These are phyloP conservation scores for Elsinoe perseae DNA, from an alignment of 2,329 filamentous ascomycete species.

Conservation along the genomic window DNA sequence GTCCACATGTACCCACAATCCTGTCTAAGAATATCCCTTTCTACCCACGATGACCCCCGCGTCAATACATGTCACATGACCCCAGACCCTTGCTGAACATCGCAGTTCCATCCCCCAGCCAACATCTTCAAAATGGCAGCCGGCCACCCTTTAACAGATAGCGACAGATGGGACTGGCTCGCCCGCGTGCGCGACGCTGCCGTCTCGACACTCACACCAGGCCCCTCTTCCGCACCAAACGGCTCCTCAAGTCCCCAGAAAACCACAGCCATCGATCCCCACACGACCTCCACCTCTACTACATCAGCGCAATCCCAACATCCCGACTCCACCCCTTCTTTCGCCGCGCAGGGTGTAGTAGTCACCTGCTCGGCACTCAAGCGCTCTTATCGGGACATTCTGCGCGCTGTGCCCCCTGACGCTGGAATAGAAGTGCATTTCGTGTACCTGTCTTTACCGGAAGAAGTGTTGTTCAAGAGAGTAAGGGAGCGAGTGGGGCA, in stretches of 20 bases:
- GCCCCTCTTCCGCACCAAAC: constrained; percentile 17
- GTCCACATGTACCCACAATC: not conserved
- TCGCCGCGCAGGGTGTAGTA: constrained; percentile 57
- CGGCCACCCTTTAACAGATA: constrained; percentile 78
- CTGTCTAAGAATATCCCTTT: not conserved
- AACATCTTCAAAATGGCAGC: constrained; percentile 75
- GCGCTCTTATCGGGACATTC: constrained; percentile 82
- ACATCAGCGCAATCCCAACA: constrained; percentile 21
- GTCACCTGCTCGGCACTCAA: constrained; percentile 94
- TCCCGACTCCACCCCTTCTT: constrained; percentile 7
- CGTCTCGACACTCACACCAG: constrained; percentile 28
- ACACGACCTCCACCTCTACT: not conserved
- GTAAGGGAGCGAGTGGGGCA: constrained; percentile 71
- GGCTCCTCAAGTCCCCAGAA: not conserved
- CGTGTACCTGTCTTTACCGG: constrained; percentile 75
- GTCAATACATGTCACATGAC: not conserved
- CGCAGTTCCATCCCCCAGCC: constrained; percentile 42
- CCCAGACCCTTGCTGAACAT: constrained; percentile 1
- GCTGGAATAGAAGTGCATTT: constrained; percentile 61
- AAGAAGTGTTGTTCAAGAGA: constrained; percentile 66
- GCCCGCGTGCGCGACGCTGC: constrained; percentile 42
- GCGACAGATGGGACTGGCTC: constrained; percentile 97
- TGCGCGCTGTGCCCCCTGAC: constrained; percentile 42
- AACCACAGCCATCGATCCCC: constrained; percentile 15
- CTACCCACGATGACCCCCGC: not conserved